phyloP scores from a whole-genome alignment of 78 protist species.

The Dictyostelium brefeldianum region DNA sequence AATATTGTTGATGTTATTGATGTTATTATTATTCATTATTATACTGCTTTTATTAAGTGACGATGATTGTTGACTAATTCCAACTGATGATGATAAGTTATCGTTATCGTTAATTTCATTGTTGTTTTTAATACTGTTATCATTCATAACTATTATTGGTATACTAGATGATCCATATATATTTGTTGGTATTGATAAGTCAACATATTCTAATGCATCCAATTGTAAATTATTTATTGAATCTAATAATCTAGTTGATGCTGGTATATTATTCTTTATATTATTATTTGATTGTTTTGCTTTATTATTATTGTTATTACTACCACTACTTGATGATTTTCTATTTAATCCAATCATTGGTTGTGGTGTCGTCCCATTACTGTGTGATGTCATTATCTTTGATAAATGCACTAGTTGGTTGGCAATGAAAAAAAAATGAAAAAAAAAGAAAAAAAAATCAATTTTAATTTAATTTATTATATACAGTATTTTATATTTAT shows the following conservation, averaged over 20 bases:
- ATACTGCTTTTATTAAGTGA: background rate
- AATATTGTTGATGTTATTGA: background rate
- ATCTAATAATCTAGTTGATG: slow-evolving; percentile 2
- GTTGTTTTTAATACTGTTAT: background rate
- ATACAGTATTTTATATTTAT: background rate
- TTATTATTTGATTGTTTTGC: background rate
- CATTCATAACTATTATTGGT: background rate
- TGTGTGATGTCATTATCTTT: background rate
- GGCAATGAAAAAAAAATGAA: background rate
- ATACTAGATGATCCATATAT: slow-evolving; percentile 41
- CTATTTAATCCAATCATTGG: slow-evolving; percentile 24
- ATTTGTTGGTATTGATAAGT: slow-evolving; percentile 67
- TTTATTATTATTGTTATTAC: background rate
- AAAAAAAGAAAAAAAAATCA: background rate
- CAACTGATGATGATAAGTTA: background rate
- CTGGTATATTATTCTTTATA: background rate
- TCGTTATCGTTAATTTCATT: background rate
- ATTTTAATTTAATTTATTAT: background rate
- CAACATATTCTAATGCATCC: slow-evolving; percentile 57
- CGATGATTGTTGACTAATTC: background rate
- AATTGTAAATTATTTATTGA: slow-evolving; percentile 3
- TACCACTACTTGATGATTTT: background rate
- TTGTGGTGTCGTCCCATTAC: background rate
- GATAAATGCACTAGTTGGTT: background rate
- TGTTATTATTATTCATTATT: background rate